Evolutionary conservation across 306 rosid species (phyloP), one percentile per base, ranked within the genome.

Genomic region (Crataegus laevigata): DNA sequence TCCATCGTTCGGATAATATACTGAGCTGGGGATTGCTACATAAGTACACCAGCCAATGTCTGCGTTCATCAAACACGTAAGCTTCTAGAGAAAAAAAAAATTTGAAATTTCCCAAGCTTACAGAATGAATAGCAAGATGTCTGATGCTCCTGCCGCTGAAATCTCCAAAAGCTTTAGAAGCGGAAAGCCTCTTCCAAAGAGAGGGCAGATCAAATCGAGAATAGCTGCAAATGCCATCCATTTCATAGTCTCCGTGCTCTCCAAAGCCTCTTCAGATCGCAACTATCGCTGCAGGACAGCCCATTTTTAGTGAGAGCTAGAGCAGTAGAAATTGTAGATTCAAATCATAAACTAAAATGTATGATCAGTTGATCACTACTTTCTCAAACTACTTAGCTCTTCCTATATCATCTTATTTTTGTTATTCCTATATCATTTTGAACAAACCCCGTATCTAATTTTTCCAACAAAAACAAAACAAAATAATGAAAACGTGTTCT

Each of bases 101-200:
- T 9, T 38, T 34, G 38, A 34, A 34, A 61, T 60, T 60, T 25
- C 57, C 47, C 32, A 30, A 42, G 38, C 11, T 71, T 52, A 26
- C 73, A 78, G 32, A 65, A 87, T 90, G 89, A 87, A 73, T 30
- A 80, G 50, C 84, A 84, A 78, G 81, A 72, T 81, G 22, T 69
- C 75, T 82, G 79, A 72, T 76, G 85, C 57, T 69, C 71, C 79
- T 50, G 87, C 74, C 19, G 45, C 66, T 59, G 66, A 73, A 65
- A 59, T 59, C 36, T 52, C 45, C 10, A 71, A 77, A 68, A 65
- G 77, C 29, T 74, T 69, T 36, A 67, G 58, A 11, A 42, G 25
- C 54, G 52, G 67, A 64, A 78, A 38, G 72, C 80, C 86, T 52
- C 78, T 77, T 45, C 75, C 85, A 58, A 69, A 66, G 71, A 67